A percentile compares a stretch with the other conserved stretches of the same genome.
These are phyloP conservation scores for Tagetes erecta DNA, from an alignment of 129 eudicot genomes.

Conservation along the genomic window DNA sequence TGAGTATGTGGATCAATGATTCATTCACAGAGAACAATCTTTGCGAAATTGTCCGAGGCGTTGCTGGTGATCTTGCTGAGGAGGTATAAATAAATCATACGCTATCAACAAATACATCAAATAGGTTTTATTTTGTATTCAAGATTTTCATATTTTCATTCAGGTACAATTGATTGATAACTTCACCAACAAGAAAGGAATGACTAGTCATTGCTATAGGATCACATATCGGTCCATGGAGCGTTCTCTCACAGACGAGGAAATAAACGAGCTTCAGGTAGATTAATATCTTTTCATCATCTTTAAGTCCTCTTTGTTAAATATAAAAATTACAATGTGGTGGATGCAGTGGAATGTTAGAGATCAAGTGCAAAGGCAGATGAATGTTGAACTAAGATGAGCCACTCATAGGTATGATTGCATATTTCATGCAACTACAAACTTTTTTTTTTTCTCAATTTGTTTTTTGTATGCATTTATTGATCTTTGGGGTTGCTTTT, in stretches of 20 bases:
- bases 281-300: background rate
- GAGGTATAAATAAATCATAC: constrained; percentile 49
- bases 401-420: background rate
- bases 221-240: constrained; percentile 92
- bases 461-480: background rate
- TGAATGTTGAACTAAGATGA: constrained; percentile 78
- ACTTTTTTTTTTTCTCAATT: background rate
- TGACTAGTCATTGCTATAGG: constrained; percentile 93
- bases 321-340: background rate
- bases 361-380: constrained; percentile 70
- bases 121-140: background rate
- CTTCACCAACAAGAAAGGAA: constrained; percentile 92
- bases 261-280: constrained; percentile 88
- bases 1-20: constrained; percentile 93
- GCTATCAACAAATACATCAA: background rate
- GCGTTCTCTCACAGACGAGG: constrained; percentile 90
- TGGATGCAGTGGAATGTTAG: constrained; percentile 68
- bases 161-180: constrained; percentile 78
- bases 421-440: background rate
- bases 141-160: background rate
- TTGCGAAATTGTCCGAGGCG: constrained; percentile 87
- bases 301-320: background rate
- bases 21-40: constrained; percentile 92
- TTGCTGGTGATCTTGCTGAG: constrained; percentile 95
- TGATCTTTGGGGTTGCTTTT: too few species aligned